Conservation (phyloP, 352 stramenopile species). For the Pilasporangium apinafurcum region DNA sequence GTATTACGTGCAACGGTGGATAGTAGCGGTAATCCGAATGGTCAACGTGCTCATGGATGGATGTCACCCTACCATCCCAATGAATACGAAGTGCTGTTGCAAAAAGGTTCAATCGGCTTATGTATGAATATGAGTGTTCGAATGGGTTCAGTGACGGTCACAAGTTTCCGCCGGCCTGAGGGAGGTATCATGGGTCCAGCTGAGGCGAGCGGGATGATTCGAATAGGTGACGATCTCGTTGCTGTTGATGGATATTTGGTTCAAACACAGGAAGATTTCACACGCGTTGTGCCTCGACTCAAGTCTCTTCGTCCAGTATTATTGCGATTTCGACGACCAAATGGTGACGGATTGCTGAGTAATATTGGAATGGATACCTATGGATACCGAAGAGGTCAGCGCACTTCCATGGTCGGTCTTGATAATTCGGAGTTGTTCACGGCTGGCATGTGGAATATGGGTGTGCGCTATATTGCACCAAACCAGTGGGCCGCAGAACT, state of each 20-base stretch:
- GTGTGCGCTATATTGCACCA: conserved; percentile 66
- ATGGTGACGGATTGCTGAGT: conserved; percentile 26
- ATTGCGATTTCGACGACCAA: conserved; percentile 69
- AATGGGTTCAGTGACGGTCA: conserved; percentile 70
- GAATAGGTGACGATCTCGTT: conserved; percentile 71
- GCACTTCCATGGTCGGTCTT: conserved; percentile 53
- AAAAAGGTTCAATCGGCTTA: conserved; percentile 81
- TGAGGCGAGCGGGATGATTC: conserved; percentile 77
- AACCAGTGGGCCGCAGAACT: conserved; percentile 80
- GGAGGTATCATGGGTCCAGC: conserved; percentile 65
- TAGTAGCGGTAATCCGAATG: conserved; percentile 24
- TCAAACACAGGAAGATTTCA: conserved; percentile 75
- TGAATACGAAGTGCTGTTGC: conserved; percentile 83
- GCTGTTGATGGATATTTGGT: conserved; percentile 78
- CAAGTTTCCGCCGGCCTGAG: conserved; percentile 77
- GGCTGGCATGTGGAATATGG: conserved; percentile 78
- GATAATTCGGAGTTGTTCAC: conserved; percentile 76
- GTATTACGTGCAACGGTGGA: conserved; percentile 43
- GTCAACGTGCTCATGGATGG: conserved; percentile 65
- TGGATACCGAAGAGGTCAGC: conserved; percentile 55
- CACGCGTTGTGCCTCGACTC: conserved; percentile 68
- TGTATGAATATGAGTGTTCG: conserved; percentile 90
- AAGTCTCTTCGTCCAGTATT: conserved; percentile 77
- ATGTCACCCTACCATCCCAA: conserved; percentile 52
- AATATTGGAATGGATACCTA: conserved; percentile 27